Evolutionary conservation across 768 basidiomycete species (phyloP), one percentile per base, ranked within the genome.

Genomic region (Boletus reticulatus): DNA sequence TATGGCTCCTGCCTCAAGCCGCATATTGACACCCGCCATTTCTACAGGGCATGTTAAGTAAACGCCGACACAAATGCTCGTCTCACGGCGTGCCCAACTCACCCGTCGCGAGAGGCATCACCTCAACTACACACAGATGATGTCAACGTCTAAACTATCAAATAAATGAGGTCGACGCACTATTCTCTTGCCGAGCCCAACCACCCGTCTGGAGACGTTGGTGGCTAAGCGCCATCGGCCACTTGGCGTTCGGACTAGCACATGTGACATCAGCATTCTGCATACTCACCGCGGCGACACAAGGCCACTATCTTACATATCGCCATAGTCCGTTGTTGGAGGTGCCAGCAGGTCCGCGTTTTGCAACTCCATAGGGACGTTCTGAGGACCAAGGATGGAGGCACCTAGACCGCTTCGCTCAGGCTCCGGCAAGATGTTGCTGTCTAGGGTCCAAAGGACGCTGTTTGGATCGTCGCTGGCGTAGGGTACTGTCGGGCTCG

Each of bases 181-280:
- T 60, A 56, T 82, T 86, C 66, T 84, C 76, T 59, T 82, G 76
- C 34, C 83, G 75, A 14, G 81, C 79, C 84, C 84, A 85, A 1
- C 84, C 85, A 14, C 84, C 84, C 11, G 77, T 74, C 47, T 76
- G 76, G 16, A 86, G 59, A 24, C 82, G 79, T 59, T 77, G 82
- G 59, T 81, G 82, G 55, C 83, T 83, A 24, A 82, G 63, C 31
- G 78, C 73, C 64, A 84, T 80, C 0, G 83, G 78, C 85, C 84
- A 86, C 60, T 84, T 85, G 50, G 72, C 72, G 54, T 84, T 84
- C 6, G 61, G 53, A 4, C 71, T 76, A 52, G 20, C 11, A 24
- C 6, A 36, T 14, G 6, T 11, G 5, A 27, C 14, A 22, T 53
- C 17, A 52, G 27, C 20, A 45, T 41, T 41, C n/a, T 48, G 11